These are phyloP conservation scores for Phytopythium vexans DNA, from an alignment of 352 stramenopile species.

Conservation along the genomic window DNA sequence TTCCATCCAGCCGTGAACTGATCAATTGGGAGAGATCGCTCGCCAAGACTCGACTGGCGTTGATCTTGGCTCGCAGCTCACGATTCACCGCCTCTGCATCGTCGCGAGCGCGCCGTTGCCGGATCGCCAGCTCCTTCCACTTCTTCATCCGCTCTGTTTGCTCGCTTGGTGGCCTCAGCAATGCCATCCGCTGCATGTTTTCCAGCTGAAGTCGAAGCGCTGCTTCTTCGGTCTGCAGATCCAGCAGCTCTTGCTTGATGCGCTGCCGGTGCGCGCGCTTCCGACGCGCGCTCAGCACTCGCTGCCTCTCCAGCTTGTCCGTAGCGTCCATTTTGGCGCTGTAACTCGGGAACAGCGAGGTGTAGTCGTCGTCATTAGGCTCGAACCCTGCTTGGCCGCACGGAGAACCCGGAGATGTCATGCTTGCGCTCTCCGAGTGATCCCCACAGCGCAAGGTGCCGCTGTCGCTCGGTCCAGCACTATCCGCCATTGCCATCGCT, in stretches of 20 bases:
- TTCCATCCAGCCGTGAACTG: conserved; percentile 12
- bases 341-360: no score
- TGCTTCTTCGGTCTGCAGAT: not conserved
- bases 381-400: no score
- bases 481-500: no score
- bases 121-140: not conserved
- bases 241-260: not conserved
- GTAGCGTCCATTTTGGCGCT: not conserved
- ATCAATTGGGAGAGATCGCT: conserved; percentile 10
- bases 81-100: not conserved
- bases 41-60: conserved; percentile 20
- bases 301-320: not conserved
- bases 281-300: not conserved
- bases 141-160: no score
- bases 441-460: no score
- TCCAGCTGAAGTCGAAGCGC: not conserved
- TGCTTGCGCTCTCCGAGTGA: no score
- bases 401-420: no score
- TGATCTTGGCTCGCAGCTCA: not conserved
- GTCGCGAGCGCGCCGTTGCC: not conserved
- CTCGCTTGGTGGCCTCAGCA: no score
- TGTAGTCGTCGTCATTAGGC: no score
- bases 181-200: not conserved
- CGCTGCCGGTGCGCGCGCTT: conserved; percentile 4
- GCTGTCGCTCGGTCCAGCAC: no score